phyloP scores from a whole-genome alignment of 2,329 filamentous ascomycete genomes.

The Lasiodiplodia citricola region DNA sequence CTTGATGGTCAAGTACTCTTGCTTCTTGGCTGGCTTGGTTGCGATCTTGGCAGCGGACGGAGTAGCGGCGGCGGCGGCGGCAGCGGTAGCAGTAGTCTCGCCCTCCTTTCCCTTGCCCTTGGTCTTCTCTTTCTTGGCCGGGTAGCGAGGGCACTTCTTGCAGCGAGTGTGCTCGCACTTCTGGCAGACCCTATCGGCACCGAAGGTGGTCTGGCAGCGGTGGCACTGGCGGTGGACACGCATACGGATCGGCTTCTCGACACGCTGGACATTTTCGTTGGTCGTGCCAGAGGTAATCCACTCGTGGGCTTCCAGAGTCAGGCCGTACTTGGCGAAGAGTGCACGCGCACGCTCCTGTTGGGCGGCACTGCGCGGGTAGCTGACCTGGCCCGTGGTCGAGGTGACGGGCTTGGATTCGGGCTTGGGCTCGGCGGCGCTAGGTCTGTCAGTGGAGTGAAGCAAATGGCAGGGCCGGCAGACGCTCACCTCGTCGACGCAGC shows the following conservation, averaged over 20 bases:
- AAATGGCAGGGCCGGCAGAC: slow-evolving; percentile 6
- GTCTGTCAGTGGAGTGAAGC: not conserved
- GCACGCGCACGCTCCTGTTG: slow-evolving; percentile 47
- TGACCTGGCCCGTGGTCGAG: slow-evolving; percentile 22
- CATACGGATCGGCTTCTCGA: slow-evolving; percentile 79
- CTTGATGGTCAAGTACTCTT: slow-evolving; percentile 65
- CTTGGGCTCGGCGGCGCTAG: slow-evolving; percentile 17
- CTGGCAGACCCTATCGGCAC: slow-evolving; percentile 72
- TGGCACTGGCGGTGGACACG: slow-evolving; percentile 82
- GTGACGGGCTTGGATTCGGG: slow-evolving; percentile 27
- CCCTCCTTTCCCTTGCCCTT: slow-evolving; percentile 38
- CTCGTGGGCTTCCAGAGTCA: slow-evolving; percentile 47
- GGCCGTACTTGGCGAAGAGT: slow-evolving; percentile 51
- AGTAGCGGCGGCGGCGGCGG: not conserved
- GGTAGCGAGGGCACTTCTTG: slow-evolving; percentile 78
- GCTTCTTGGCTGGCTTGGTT: slow-evolving; percentile 33
- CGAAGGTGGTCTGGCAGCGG: slow-evolving; percentile 76
- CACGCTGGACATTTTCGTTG: slow-evolving; percentile 53
- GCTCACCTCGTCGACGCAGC: slow-evolving; percentile 25
- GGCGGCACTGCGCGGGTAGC: slow-evolving; percentile 34
- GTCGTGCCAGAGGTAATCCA: slow-evolving; percentile 38
- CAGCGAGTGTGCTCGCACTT: slow-evolving; percentile 82
- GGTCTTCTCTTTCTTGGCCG: slow-evolving; percentile 62
- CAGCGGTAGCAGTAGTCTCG: slow-evolving; percentile 32
- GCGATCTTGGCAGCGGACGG: slow-evolving; percentile 22